Percentiles rank a stretch among this genome's conserved stretches.
These are phyloP conservation scores for Pterula multifida DNA, from an alignment of 1,284 basidiomycete genomes.

Conservation along the genomic window DNA sequence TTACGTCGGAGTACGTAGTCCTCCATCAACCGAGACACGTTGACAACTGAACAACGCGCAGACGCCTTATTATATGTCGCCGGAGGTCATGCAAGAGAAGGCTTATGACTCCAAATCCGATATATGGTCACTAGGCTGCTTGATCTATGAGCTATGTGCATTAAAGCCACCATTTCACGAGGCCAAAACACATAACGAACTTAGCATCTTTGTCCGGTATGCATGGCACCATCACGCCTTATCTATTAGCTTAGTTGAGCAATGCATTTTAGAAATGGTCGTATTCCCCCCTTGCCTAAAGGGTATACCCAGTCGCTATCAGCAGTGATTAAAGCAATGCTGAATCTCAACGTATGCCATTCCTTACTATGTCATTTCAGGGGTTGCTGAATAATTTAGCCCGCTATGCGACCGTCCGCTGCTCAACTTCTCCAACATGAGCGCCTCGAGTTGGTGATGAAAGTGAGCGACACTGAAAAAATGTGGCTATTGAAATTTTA, in stretches of 20 bases:
- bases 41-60: conserved; percentile 18
- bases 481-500: conserved; percentile 35
- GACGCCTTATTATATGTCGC: conserved; percentile 99
- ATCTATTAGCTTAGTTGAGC: too few relatives aligned
- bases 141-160: conserved; percentile 93
- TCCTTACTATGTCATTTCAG: conserved; percentile 3
- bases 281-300: conserved; percentile 77
- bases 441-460: conserved; percentile 58
- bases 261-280: conserved; percentile 57
- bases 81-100: conserved; percentile 92
- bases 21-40: too few relatives aligned
- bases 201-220: conserved; percentile 71
- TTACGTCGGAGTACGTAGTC: conserved; percentile 77
- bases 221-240: too few relatives aligned
- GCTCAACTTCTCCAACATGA: conserved; percentile 70
- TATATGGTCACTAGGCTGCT: conserved; percentile 95
- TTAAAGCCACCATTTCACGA: conserved; percentile 85
- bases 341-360: conserved; percentile 65
- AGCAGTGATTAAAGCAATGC: conserved; percentile 76
- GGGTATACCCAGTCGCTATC: conserved; percentile 67
- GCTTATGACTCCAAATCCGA: conserved; percentile 96
- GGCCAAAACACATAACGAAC: conserved; percentile 77
- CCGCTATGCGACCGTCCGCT: conserved; percentile 74
- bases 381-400: conserved; percentile 27
- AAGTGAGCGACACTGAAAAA: conserved; percentile 67